Evolutionary conservation across 2,329 filamentous ascomycete species (phyloP), one percentile per base, ranked within the genome.

Genomic region (Nannizziopsis barbatae): DNA sequence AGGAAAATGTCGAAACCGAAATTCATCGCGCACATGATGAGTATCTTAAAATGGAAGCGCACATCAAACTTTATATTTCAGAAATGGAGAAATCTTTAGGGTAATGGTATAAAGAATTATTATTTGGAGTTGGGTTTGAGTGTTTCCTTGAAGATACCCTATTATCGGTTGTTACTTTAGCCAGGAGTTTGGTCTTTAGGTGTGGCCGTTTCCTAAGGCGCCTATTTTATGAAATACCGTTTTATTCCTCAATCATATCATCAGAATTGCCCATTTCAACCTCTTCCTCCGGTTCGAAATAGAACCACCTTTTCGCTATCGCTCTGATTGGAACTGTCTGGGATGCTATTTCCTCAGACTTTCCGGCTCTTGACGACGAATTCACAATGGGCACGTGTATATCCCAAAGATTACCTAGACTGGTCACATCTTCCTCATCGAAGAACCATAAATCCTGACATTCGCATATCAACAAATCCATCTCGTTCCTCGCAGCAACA

Each of bases 31-130:
- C 92, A 1, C 81, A 94, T 58, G 89, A 94, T 56, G 87, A 96
- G 71, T 98, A 95, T 67, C 76, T 94, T 63, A 95, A 95, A 79
- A 84, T 98, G 80, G 90, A 96, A 66, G 83, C 87, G 33, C 92
- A 98, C 63, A 93, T 98, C 65, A 90, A 89, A 68, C 74, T 96
- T 53, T 98, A 98, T 72, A 94, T 98, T 62, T 94, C 86, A 3
- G 92, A 98, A 74, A 95, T 98, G 89, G 92, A 96, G 69, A 89
- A 95, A 68, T 83, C 82, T 49, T 79, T 92, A 53, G 71, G 59
- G 64, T 51, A n/a, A 42, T 46, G 47, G 40, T 9, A 59, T 53
- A 53, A 57, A 57, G 60, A 7, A 27, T 27, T 4, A 52, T 38
- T 53, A 56, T 56, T 60, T 55, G 61, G 62, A 62, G 65, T 69